A percentile compares a stretch with the other conserved stretches of the same genome.
These are phyloP conservation scores for Scolecobasidium constrictum DNA, from an alignment of 2,329 filamentous ascomycete genomes.

Conservation along the genomic window DNA sequence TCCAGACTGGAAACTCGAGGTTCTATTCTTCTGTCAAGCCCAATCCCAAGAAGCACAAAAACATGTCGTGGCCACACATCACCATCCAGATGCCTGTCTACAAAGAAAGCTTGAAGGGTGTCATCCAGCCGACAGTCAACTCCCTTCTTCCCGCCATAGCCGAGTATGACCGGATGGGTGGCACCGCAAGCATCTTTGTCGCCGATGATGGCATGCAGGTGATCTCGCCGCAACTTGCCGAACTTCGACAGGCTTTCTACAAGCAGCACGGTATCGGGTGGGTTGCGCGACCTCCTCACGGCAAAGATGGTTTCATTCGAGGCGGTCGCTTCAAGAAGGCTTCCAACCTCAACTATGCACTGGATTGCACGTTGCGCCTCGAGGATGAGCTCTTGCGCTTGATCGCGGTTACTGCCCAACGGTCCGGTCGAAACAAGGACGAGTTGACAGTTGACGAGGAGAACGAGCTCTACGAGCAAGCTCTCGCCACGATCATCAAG, in stretches of 20 bases:
- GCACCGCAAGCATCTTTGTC: slow-evolving; percentile 10
- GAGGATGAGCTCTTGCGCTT: slow-evolving; percentile 36
- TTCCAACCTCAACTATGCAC: slow-evolving; percentile 62
- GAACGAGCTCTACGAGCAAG: slow-evolving; percentile 1
- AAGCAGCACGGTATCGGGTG: slow-evolving; percentile 10
- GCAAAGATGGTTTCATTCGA: not conserved
- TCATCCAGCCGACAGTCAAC: slow-evolving; percentile 9
- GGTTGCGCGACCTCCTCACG: slow-evolving; percentile 3
- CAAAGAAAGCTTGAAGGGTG: slow-evolving; percentile 8
- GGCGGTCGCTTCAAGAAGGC: slow-evolving; percentile 48
- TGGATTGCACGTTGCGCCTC: slow-evolving; percentile 57
- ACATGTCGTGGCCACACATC: slow-evolving; percentile 8
- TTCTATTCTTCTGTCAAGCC: slow-evolving; percentile 22
- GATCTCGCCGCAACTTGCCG: not conserved
- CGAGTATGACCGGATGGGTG: slow-evolving; percentile 10
- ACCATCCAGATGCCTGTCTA: slow-evolving; percentile 12
- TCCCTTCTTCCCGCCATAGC: slow-evolving; percentile 4
- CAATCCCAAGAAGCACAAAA: not conserved
- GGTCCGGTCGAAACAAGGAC: not conserved
- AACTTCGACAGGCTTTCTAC: slow-evolving; percentile 10
- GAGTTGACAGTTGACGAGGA: slow-evolving; percentile 32
- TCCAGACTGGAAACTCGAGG: slow-evolving; percentile 34
- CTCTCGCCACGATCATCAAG: not conserved
- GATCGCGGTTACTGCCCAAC: not conserved
- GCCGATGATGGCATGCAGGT: slow-evolving; percentile 10